Evolutionary conservation across 2,329 filamentous ascomycete species (phyloP), one percentile per base, ranked within the genome.

Genomic region (Fusarium newnesense): DNA sequence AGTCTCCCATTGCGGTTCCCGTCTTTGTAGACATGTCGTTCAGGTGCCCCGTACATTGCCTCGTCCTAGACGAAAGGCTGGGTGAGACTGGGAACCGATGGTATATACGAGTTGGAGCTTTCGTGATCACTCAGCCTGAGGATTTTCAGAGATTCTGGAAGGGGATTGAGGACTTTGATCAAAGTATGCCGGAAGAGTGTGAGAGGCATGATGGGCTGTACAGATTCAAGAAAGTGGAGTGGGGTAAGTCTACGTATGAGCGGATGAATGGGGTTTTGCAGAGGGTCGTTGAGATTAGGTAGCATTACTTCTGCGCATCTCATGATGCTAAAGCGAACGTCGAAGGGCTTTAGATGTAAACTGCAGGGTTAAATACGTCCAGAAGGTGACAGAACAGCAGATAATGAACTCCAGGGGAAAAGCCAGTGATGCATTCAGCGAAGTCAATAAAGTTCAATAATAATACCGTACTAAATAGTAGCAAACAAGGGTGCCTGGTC

Each of bases 71-170:
- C 16, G 26, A n/a, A 18, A 47, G 24, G 9, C 18, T 30, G 11
- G 42, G 39, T 24, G n/a, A 50, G 4, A 21, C 54, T 2, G 46
- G 42, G 1, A 24, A 53, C 10, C 5, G 5, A 9, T 63, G 54
- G 32, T 47, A 30, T n/a, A 24, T 54, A 9, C 52, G 69, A 18
- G 6, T 69, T 11, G 69, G 69, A 9, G 52, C 26, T 4, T 49
- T 69, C 21, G 68, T 70, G 2, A 21, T 70, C 5, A 28, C 49
- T 3, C 21, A 54, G 4, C 19, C 30, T 7, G n/a, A 30, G 6
- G 56, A 58, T 44, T 28, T 54, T 5, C n/a, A 52, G 13, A 30
- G 37, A 0, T 40, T 72, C 21, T 72, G 70, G 60, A 39, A 58
- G 5, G 46, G 21, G 7, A 9, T 69, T 3, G 43, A 49, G 3